Evolutionary conservation across 2,329 filamentous ascomycete genomes (phyloP), one percentile per base, ranked within the genome.

Genomic region (Ascomycota sp.): DNA sequence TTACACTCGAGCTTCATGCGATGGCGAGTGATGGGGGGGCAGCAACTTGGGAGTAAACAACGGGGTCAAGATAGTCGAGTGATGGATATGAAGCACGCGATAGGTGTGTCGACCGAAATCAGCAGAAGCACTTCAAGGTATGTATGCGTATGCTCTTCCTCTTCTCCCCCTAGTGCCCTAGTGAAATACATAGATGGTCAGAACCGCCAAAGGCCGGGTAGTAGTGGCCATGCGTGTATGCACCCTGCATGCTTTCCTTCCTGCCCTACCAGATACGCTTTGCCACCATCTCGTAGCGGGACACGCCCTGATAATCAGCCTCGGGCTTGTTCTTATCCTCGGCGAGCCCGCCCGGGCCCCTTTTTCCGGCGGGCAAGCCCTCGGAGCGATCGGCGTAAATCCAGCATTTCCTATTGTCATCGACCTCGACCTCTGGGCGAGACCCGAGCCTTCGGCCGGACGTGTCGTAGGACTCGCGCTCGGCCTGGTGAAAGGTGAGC

Each of bases 261-360:
- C n/a, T 15, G 8, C 2, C 17, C 15, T 52, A 95, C 89, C 89
- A 98, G 42, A 98, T 98, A 47, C 89, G 67, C 63, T 94, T 95
- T 1, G 82, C 81, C 42, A 83, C 75, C 89, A 95, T 94, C 47
- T 83, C 82, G 56, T 94, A 98, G 42, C 89, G 65, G 63, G 70
- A 37, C 72, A 81, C 47, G 56, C 70, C 44, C 63, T 77, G 52
- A 70, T 69, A 47, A 68, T 57, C 55, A 4, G 35, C 38, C 2
- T 49, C 46, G 32, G 63, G 63, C 30, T 56, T 56, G 23, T 62
- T 55, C 36, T 58, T 58, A 22, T 53, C 30, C n/a, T 39, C 43
- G 5, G 39, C 56, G 17, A 62, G 63, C 39, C 65, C 72, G 38
- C 70, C 68, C 36, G 66, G 68, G 6, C 63, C 65, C 5, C 44